Evolutionary conservation across 441 rosid genomes (phyloP), one percentile per base, ranked within the genome.

Genomic region (Pelargonium australe): DNA sequence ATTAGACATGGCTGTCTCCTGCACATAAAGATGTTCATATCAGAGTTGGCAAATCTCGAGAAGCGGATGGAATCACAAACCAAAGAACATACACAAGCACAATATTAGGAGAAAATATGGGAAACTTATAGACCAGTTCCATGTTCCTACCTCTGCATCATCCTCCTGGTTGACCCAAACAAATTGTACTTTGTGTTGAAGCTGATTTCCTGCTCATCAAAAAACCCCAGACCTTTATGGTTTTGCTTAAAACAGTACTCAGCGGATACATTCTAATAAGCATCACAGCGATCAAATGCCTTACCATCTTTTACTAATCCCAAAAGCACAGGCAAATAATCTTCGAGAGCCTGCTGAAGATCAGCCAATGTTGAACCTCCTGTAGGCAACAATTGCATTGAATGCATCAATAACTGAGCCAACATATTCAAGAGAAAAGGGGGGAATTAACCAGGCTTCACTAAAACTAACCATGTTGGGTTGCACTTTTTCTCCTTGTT

Each of bases 331-430:
- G 51, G 51, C 51, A 45, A 45, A 51, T 51, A 51, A 51, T 51
- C 98, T 79, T 88, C 97, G 44, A 95, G 91, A 75, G 97, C 98
- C 77, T 89, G 95, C 78, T 82, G 99, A 74, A 92, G 99, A 87
- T 90, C 98, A 23, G 92, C 93, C 63, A 90, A 83, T 2, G 97
- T 90, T 55, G 99, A 95, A 72, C 98, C 97, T 74, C 97, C 97
- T 90, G 78, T 74, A 78, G 58, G 71, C 47, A 72, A 73, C 45
- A 77, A 37, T 71, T 31, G 13, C 23, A 67, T 60, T 67, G n/a
- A 20, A 60, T 11, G 40, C 40, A 11, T 60, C 64, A 60, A 60
- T 60, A 60, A 60, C 40, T 5, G 40, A 34, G 7, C 40, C 40
- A 34, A 60, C 64, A 23, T 9, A 60, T 60, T 60, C 64, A 60